Evolutionary conservation across 2,329 filamentous ascomycete genomes (phyloP).

Genomic region (Aspergillus intermedius): DNA sequence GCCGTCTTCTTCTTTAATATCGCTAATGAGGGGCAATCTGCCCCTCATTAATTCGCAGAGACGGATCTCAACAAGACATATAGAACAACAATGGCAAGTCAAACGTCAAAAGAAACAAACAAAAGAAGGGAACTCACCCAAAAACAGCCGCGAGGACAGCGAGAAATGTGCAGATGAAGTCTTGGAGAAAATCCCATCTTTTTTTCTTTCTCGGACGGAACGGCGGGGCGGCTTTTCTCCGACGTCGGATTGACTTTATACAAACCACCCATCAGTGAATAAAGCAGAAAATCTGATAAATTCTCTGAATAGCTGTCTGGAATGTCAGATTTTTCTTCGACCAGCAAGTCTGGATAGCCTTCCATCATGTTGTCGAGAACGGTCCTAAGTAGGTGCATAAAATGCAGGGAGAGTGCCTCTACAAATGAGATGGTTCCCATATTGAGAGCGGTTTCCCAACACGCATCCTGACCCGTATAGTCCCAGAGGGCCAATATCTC

Average conservation of each 20-base stretch:
- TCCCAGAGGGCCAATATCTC: no score
- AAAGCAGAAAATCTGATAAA: no score
- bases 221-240: slow-evolving; percentile 14
- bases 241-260: slow-evolving; percentile 12
- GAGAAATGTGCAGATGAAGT: slow-evolving; percentile 1
- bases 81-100: neutral
- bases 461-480: no score
- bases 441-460: no score
- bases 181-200: slow-evolving; percentile 2
- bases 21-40: slow-evolving; percentile 2
- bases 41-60: slow-evolving; percentile 6
- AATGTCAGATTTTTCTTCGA: no score
- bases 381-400: no score
- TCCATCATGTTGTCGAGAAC: no score
- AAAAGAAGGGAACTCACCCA: slow-evolving; percentile 11
- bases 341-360: no score
- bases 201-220: slow-evolving; percentile 9
- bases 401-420: no score
- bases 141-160: slow-evolving; percentile 8
- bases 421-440: no score
- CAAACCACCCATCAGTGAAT: neutral
- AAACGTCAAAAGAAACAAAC: neutral
- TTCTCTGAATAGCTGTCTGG: no score
- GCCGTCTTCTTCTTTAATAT: slow-evolving; percentile 13
- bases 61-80: neutral